Conservation (phyloP, 1,139 yeast genomes). For the Yamadazyma dushanensis region DNA sequence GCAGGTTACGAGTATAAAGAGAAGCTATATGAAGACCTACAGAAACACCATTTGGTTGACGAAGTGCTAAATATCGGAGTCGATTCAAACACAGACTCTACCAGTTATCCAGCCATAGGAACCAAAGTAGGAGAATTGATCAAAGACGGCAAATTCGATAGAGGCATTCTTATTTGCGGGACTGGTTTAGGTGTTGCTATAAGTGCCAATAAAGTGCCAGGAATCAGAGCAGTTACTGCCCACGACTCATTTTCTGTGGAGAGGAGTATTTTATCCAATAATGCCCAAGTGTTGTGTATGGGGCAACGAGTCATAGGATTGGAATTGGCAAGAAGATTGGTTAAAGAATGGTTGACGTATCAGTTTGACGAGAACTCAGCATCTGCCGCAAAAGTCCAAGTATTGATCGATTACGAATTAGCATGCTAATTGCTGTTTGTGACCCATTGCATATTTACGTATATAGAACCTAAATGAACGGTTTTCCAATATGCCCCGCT, state of each 20-base stretch:
- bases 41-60: constrained; percentile 27
- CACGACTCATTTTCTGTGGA: constrained; percentile 49
- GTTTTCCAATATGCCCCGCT: background rate
- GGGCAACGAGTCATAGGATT: constrained; percentile 49
- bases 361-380: constrained; percentile 37
- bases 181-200: constrained; percentile 51
- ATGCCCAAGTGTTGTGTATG: constrained; percentile 48
- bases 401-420: constrained; percentile 16
- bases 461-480: background rate
- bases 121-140: constrained; percentile 42
- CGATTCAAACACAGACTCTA: constrained; percentile 21
- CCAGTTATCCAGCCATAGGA: constrained; percentile 45
- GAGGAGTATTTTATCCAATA: constrained; percentile 41
- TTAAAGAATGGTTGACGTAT: constrained; percentile 44
- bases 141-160: constrained; percentile 37
- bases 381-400: constrained; percentile 43
- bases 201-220: constrained; percentile 46
- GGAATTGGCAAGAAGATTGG: constrained; percentile 44
- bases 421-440: background rate
- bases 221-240: constrained; percentile 51
- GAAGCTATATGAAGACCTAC: constrained; percentile 34
- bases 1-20: constrained; percentile 48
- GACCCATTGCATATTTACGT: background rate
- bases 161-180: constrained; percentile 47
- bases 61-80: constrained; percentile 43